A percentile compares a stretch with the other conserved stretches of the same genome.
phyloP scores from a whole-genome alignment of 805 yeast species.

The Schwanniomyces pseudopolymorphus region DNA sequence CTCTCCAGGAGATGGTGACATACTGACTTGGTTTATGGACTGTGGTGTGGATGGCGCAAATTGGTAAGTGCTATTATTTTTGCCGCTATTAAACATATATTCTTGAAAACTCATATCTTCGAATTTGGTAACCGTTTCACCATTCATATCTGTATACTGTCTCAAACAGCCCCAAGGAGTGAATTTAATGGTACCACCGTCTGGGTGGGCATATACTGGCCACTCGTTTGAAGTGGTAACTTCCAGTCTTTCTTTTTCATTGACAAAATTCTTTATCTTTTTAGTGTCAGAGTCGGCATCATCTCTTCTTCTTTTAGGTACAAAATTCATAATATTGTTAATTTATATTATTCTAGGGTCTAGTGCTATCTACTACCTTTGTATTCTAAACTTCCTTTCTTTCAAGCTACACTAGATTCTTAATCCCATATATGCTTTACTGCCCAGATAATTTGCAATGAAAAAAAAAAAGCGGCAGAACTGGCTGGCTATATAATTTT shows the following conservation, averaged over 20 bases:
- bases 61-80: constrained; percentile 3
- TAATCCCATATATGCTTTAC: neutral
- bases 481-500: constrained; percentile 2
- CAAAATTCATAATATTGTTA: constrained; percentile 1
- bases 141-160: constrained; percentile 40
- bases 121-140: constrained; percentile 46
- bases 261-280: constrained; percentile 12
- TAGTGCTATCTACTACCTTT: neutral
- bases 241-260: constrained; percentile 12
- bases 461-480: constrained; percentile 1
- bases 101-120: constrained; percentile 41
- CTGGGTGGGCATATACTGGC: constrained; percentile 60
- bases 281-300: constrained; percentile 13
- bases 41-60: constrained; percentile 26
- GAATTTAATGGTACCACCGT: constrained; percentile 60
- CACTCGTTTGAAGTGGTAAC: constrained; percentile 39
- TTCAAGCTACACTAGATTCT: constrained; percentile 1
- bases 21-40: constrained; percentile 13
- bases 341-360: neutral
- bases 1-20: constrained; percentile 14
- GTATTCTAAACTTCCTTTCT: neutral
- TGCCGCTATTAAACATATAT: constrained; percentile 11
- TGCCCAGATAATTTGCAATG: neutral
- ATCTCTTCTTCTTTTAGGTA: constrained; percentile 13
- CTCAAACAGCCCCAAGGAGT: constrained; percentile 66